phyloP scores from a whole-genome alignment of 2,329 filamentous ascomycete species.

The Orbilia quercus region DNA sequence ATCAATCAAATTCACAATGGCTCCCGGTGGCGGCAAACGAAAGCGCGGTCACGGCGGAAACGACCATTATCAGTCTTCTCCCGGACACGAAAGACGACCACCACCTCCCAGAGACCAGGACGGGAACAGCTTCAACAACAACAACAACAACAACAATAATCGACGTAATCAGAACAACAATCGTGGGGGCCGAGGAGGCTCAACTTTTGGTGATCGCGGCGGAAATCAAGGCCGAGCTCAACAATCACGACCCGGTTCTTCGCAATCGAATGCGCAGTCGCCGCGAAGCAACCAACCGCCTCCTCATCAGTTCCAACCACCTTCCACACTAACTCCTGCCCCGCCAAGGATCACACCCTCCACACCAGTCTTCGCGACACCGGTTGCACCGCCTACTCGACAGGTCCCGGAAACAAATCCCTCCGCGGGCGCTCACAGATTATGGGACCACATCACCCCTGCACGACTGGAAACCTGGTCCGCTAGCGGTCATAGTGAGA shows the following conservation, averaged over 20 bases:
- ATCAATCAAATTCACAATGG: conserved; percentile 41
- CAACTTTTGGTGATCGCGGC: conserved; percentile 40
- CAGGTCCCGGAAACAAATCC: conserved; percentile 39
- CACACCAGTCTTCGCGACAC: conserved; percentile 17
- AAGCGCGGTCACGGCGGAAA: conserved; percentile 46
- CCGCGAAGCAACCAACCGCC: conserved; percentile 29
- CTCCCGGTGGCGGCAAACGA: conserved; percentile 53
- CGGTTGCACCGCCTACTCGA: conserved; percentile 22
- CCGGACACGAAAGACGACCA: conserved; percentile 47
- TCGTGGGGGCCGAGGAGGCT: conserved; percentile 35
- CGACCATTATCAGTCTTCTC: conserved; percentile 51
- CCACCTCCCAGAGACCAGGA: conserved; percentile 38
- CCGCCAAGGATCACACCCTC: conserved; percentile 31
- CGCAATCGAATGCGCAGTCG: conserved; percentile 49
- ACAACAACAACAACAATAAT: conserved; percentile 31
- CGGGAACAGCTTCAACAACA: not conserved
- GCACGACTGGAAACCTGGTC: conserved; percentile 45
- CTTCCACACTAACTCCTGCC: conserved; percentile 36
- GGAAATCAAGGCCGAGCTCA: conserved; percentile 34
- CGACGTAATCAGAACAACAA: conserved; percentile 36
- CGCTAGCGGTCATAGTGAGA: conserved; percentile 31
- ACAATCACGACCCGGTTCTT: conserved; percentile 49
- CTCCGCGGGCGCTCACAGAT: conserved; percentile 39
- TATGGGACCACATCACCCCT: conserved; percentile 45
- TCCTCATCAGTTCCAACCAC: conserved; percentile 34